These are phyloP conservation scores for Penicillium arizonense DNA, from an alignment of 495 filamentous ascomycete genomes.

Conservation along the genomic window DNA sequence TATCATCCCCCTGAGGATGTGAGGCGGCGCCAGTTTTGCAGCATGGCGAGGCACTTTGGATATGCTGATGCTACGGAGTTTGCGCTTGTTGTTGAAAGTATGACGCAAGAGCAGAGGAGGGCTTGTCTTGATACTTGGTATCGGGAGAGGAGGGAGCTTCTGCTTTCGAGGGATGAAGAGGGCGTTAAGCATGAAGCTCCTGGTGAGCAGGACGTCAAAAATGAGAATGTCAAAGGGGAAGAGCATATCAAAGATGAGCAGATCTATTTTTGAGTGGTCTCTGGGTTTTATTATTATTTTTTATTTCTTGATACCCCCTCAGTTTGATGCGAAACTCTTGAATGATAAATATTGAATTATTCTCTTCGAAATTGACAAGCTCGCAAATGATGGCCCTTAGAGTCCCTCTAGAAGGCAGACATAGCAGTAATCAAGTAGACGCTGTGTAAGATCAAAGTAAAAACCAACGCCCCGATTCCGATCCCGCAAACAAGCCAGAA, in stretches of 20 bases:
- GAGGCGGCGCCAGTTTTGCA: constrained; percentile 81
- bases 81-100: constrained; percentile 88
- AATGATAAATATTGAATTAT: background rate
- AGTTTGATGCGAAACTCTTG: background rate
- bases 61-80: constrained; percentile 79
- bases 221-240: background rate
- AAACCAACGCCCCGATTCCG: background rate
- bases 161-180: constrained; percentile 6
- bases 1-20: constrained; percentile 79
- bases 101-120: constrained; percentile 83
- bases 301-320: constrained; percentile 3
- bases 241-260: background rate
- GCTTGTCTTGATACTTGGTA: constrained; percentile 85
- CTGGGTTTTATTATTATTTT: background rate
- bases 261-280: background rate
- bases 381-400: no score
- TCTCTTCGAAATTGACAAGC: no score
- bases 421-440: no score
- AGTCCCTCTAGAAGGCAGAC: no score
- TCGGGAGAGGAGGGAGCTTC: constrained; percentile 45
- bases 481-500: background rate
- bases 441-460: background rate
- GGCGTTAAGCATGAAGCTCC: constrained; percentile 4
- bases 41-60: constrained; percentile 79
- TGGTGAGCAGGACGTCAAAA: background rate